Evolutionary conservation across 2,329 filamentous ascomycete genomes (phyloP).

Genomic region (Trichoderma simmonsii): DNA sequence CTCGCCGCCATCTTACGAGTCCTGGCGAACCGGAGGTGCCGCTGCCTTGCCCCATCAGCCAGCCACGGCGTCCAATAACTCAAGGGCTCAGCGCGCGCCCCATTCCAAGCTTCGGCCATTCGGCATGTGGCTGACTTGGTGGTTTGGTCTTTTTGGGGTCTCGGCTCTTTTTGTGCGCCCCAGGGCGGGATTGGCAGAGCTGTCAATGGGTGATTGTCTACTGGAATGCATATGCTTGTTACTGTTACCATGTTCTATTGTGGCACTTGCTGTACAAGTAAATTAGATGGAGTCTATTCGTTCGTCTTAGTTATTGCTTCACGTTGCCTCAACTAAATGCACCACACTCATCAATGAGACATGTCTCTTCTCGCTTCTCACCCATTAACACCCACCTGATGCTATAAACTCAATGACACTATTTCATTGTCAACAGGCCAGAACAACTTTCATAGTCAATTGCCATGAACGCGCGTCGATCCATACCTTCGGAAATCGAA

Average conservation of each 20-base stretch:
- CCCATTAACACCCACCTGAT: background rate
- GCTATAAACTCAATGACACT: background rate
- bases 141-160: background rate
- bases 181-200: background rate
- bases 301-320: background rate
- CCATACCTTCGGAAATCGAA: background rate
- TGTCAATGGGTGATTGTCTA: background rate
- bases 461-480: background rate
- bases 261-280: background rate
- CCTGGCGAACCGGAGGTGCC: slow-evolving; percentile 9
- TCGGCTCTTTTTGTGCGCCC: background rate
- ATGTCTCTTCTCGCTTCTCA: too few relatives aligned
- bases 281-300: background rate
- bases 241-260: background rate
- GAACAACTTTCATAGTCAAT: background rate
- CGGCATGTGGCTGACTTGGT: background rate
- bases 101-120: slow-evolving; percentile 12
- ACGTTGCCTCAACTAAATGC: background rate
- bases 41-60: background rate
- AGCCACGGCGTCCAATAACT: slow-evolving; percentile 14
- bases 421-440: background rate
- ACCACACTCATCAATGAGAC: background rate
- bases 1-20: background rate
- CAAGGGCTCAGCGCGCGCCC: background rate
- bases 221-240: background rate